phyloP scores from a whole-genome alignment of 2,329 filamentous ascomycete genomes.

The Lasiodiplodia hormozganensis region DNA sequence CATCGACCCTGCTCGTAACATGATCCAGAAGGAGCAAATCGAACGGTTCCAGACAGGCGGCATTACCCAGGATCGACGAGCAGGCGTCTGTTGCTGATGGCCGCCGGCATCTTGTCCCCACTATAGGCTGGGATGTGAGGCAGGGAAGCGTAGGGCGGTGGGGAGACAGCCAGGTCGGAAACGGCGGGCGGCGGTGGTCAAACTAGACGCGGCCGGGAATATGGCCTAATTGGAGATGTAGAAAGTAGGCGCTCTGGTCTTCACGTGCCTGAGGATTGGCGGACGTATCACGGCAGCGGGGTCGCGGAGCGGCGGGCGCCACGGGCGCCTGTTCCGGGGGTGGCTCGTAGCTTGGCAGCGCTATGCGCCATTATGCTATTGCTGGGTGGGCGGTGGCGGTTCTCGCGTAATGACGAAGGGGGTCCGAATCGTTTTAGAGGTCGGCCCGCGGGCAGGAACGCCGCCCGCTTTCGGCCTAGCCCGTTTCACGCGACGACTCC shows the following conservation, averaged over 20 bases:
- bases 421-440: slow-evolving; percentile 8
- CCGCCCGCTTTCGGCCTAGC: slow-evolving; percentile 2
- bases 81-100: not conserved
- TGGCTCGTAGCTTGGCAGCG: slow-evolving; percentile 13
- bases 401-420: slow-evolving; percentile 24
- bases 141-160: slow-evolving; percentile 2
- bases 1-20: not conserved
- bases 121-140: slow-evolving; percentile 20
- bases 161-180: slow-evolving; percentile 10
- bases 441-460: slow-evolving; percentile 20
- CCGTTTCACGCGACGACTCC: slow-evolving; percentile 12
- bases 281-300: not conserved
- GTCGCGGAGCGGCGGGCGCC: not conserved
- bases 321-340: slow-evolving; percentile 19
- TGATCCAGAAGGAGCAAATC: not conserved
- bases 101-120: slow-evolving; percentile 5
- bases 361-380: slow-evolving; percentile 20
- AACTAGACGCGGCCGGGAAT: not conserved
- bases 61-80: slow-evolving; percentile 8
- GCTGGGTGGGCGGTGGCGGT: slow-evolving; percentile 11
- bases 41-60: not conserved
- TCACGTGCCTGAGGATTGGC: slow-evolving; percentile 4
- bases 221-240: not conserved
- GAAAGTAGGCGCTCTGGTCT: slow-evolving; percentile 4
- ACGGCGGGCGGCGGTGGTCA: slow-evolving; percentile 9